A percentile compares a stretch with the other conserved stretches of the same genome.
Evolutionary conservation across 2,329 filamentous ascomycete species (phyloP).

Genomic region (Aspergillus hortae): DNA sequence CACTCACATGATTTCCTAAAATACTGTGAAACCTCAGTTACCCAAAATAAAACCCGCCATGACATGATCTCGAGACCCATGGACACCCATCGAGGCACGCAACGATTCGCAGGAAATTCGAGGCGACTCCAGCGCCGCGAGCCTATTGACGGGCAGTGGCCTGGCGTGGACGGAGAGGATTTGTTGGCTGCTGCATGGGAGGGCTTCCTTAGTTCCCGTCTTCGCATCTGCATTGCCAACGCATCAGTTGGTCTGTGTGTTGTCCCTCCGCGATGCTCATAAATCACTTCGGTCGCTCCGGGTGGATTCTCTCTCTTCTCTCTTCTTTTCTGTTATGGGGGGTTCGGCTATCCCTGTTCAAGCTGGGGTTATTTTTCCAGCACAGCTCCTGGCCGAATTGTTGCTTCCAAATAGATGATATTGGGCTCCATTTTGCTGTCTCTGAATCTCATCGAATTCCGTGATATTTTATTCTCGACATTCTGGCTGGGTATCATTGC

Average conservation of each 20-base stretch:
- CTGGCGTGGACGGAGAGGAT: constrained; percentile 11
- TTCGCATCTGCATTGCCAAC: constrained; percentile 28
- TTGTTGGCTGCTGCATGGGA: constrained; percentile 13
- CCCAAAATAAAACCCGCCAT: no score
- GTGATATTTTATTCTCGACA: not conserved
- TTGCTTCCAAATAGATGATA: not conserved
- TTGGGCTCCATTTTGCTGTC: no score
- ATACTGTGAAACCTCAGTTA: no score
- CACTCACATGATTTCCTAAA: no score
- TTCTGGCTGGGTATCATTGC: not conserved
- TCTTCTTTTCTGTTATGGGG: not conserved
- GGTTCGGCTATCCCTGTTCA: not conserved
- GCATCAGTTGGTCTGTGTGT: constrained; percentile 29
- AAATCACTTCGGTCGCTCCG: constrained; percentile 11
- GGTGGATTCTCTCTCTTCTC: not conserved
- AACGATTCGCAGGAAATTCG: not conserved
- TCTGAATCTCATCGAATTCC: not conserved
- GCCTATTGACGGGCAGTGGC: constrained; percentile 2
- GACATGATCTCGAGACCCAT: not conserved
- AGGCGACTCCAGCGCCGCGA: not conserved
- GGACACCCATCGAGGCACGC: not conserved
- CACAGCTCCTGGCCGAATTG: not conserved
- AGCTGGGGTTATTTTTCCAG: not conserved
- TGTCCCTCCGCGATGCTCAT: constrained; percentile 11
- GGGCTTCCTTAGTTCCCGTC: constrained; percentile 22